phyloP scores from a whole-genome alignment of 2,329 filamentous ascomycete genomes.

The Microsporum ferrugineum region DNA sequence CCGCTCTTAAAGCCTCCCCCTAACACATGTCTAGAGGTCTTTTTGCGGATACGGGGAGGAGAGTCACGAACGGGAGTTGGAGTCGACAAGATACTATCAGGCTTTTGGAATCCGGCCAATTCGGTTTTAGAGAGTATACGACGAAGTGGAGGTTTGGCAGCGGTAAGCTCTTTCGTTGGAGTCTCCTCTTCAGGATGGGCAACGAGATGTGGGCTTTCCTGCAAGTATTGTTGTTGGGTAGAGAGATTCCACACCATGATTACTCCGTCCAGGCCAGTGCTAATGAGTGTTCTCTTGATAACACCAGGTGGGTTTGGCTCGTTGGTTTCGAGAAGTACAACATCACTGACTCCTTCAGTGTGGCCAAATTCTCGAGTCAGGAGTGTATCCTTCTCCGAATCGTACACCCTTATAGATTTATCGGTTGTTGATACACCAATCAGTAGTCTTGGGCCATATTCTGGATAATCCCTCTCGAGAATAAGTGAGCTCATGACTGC shows the following conservation, averaged over 20 bases:
- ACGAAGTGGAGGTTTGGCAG: slow-evolving; percentile 61
- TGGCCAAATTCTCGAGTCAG: slow-evolving; percentile 89
- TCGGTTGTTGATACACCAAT: slow-evolving; percentile 88
- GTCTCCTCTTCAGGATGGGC: slow-evolving; percentile 28
- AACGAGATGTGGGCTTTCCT: slow-evolving; percentile 7
- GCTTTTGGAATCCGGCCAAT: slow-evolving; percentile 61
- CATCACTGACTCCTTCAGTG: slow-evolving; percentile 82
- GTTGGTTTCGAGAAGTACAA: slow-evolving; percentile 52
- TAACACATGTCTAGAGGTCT: slow-evolving; percentile 43
- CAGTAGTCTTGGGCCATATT: slow-evolving; percentile 53
- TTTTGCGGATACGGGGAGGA: slow-evolving; percentile 44
- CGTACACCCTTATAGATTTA: slow-evolving; percentile 87
- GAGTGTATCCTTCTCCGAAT: slow-evolving; percentile 62
- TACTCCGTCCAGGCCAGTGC: slow-evolving; percentile 66
- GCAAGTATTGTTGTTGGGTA: slow-evolving; percentile 24
- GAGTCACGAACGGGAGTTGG: slow-evolving; percentile 37
- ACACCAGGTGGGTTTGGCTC: slow-evolving; percentile 32
- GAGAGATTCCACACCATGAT: slow-evolving; percentile 62
- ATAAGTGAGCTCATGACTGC: slow-evolving; percentile 72
- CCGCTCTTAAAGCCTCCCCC: slow-evolving; percentile 26
- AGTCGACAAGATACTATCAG: slow-evolving; percentile 35
- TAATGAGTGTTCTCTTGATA: slow-evolving; percentile 46
- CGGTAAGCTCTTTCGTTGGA: slow-evolving; percentile 38
- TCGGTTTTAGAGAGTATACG: slow-evolving; percentile 81
- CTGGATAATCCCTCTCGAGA: slow-evolving; percentile 43